Conservation (phyloP, 1,284 basidiomycete genomes). For the Sphaerobolus stellatus region DNA sequence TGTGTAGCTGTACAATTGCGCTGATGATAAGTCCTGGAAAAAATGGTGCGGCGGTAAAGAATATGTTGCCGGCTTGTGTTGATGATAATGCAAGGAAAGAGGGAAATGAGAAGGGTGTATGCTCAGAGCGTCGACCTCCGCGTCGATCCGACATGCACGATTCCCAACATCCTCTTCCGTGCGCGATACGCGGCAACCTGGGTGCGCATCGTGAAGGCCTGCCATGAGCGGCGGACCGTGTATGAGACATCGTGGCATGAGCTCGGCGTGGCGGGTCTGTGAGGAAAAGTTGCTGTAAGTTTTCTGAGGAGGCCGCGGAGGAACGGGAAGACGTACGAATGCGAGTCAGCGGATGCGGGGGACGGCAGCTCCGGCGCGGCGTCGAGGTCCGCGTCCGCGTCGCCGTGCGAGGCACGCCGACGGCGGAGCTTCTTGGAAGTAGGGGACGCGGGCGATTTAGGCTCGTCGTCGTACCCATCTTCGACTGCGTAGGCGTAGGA, state of each 20-base stretch:
- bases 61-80: no score
- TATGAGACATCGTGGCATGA: background rate
- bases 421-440: slow-evolving; percentile 8
- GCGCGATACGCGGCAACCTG: slow-evolving; percentile 13
- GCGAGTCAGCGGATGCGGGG: background rate
- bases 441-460: background rate
- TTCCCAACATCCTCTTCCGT: background rate
- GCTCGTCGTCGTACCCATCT: background rate
- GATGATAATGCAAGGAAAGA: background rate
- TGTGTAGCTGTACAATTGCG: no score
- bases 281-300: no score
- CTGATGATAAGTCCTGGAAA: no score
- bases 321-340: background rate
- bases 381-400: no score
- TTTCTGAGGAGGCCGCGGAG: no score
- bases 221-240: slow-evolving; percentile 7
- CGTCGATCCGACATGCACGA: background rate
- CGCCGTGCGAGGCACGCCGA: background rate
- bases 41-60: no score
- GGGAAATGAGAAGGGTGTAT: background rate
- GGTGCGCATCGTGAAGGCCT: slow-evolving; percentile 9
- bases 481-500: background rate
- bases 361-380: no score
- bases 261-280: no score
- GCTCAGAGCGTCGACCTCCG: background rate